Conservation (phyloP, 768 basidiomycete species). For the Auricularia sp. region DNA sequence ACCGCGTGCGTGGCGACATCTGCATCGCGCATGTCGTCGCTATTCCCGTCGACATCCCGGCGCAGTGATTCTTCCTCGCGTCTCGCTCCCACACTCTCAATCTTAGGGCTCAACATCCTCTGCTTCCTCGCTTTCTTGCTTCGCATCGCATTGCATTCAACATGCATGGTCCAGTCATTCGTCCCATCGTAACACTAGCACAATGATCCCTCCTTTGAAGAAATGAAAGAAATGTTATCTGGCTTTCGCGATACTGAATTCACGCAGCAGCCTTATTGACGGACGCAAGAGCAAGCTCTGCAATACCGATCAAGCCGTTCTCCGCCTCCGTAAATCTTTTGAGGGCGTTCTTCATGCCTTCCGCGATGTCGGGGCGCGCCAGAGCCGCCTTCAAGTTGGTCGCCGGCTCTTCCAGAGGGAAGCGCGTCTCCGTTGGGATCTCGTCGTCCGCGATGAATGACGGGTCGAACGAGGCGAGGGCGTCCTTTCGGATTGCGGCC, state of each 20-base stretch:
- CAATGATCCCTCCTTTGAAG: too few species aligned
- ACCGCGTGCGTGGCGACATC: conserved; percentile 2
- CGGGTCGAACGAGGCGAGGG: conserved; percentile 7
- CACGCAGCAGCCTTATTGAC: too few species aligned
- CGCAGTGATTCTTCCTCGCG: too few species aligned
- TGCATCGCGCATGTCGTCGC: not conserved
- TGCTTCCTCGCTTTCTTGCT: too few species aligned
- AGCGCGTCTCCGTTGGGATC: conserved; percentile 4
- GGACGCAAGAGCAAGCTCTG: not conserved
- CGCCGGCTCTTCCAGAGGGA: conserved; percentile 8
- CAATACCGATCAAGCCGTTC: not conserved
- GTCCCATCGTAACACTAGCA: too few species aligned
- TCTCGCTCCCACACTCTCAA: too few species aligned
- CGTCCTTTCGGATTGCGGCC: conserved; percentile 6
- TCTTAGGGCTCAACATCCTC: too few species aligned
- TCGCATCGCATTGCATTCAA: too few species aligned
- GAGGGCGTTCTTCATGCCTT: conserved; percentile 7
- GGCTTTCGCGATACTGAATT: too few species aligned
- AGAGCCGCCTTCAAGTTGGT: conserved; percentile 7
- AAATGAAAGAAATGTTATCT: too few species aligned
- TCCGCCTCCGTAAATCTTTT: not conserved
- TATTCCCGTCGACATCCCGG: not conserved
- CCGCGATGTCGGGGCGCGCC: conserved; percentile 3
- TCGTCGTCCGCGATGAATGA: not conserved
- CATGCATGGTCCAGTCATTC: too few species aligned